Conservation (phyloP, 2,329 filamentous ascomycete species). For the Apiospora pterosperma region DNA sequence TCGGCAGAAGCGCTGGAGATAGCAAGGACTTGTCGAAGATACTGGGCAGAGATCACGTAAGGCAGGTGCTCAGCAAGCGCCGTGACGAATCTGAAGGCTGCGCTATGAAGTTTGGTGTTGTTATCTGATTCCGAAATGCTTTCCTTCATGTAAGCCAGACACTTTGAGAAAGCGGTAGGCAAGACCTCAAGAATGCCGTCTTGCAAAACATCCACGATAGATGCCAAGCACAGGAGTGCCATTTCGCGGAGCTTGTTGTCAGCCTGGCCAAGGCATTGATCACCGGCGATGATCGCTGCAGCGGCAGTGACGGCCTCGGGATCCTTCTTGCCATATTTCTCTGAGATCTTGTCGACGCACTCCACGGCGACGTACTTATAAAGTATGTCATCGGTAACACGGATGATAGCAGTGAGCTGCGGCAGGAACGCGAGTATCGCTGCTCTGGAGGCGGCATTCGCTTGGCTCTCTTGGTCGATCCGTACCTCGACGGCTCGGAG, state of each 20-base stretch:
- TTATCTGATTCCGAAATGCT: slow-evolving; percentile 53
- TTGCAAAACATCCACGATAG: slow-evolving; percentile 81
- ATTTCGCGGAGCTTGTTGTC: slow-evolving; percentile 74
- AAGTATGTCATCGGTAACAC: slow-evolving; percentile 65
- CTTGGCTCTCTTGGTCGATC: slow-evolving; percentile 68
- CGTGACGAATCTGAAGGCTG: slow-evolving; percentile 75
- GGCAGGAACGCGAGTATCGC: slow-evolving; percentile 77
- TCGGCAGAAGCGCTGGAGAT: slow-evolving; percentile 71
- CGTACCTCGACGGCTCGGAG: slow-evolving; percentile 77
- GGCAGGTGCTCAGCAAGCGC: slow-evolving; percentile 79
- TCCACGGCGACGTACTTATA: slow-evolving; percentile 84
- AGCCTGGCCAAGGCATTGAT: slow-evolving; percentile 70
- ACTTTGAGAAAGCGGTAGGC: slow-evolving; percentile 69
- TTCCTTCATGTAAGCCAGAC: slow-evolving; percentile 66
- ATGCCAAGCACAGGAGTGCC: slow-evolving; percentile 85
- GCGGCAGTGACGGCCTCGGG: slow-evolving; percentile 71
- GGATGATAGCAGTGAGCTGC: slow-evolving; percentile 72
- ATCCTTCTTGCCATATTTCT: slow-evolving; percentile 94
- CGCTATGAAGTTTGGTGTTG: slow-evolving; percentile 70
- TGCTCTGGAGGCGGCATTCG: slow-evolving; percentile 63
- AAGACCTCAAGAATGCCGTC: slow-evolving; percentile 83
- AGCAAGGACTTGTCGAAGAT: slow-evolving; percentile 68
- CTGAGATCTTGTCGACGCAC: slow-evolving; percentile 88
- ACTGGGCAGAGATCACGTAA: slow-evolving; percentile 78
- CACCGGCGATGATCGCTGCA: slow-evolving; percentile 72